A percentile compares a stretch with the other conserved stretches of the same genome.
Conservation (phyloP, 2,329 filamentous ascomycete species). For the Salinomyces thailandicus region DNA sequence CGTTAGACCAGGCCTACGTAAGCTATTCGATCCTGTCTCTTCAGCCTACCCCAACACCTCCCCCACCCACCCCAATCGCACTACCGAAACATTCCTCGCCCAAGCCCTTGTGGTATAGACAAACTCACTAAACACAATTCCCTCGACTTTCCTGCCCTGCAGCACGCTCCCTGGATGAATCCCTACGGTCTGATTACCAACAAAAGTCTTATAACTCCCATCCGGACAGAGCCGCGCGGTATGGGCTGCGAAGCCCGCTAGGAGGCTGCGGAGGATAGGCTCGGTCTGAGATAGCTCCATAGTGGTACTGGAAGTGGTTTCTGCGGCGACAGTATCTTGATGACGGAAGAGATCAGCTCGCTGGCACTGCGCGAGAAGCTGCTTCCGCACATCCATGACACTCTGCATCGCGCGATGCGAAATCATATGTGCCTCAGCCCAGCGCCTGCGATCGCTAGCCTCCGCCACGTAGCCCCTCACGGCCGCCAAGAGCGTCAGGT, state of each 20-base stretch:
- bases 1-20: too few relatives aligned
- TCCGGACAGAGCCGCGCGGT: conserved; percentile 51
- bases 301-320: neutral
- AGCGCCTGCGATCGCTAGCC: conserved; percentile 47
- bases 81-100: conserved; percentile 50
- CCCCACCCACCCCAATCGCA: conserved; percentile 53
- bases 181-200: conserved; percentile 51
- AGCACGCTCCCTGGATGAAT: conserved; percentile 54
- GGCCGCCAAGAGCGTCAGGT: conserved; percentile 51
- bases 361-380: conserved; percentile 47
- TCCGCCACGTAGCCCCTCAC: conserved; percentile 51
- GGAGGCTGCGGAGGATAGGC: conserved; percentile 47
- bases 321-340: conserved; percentile 11
- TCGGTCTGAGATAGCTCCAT: conserved; percentile 35
- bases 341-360: conserved; percentile 27
- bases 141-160: conserved; percentile 50
- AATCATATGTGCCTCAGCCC: conserved; percentile 49
- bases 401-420: conserved; percentile 55
- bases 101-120: conserved; percentile 56
- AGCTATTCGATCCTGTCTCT: too few relatives aligned
- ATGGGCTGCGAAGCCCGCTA: conserved; percentile 50
- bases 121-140: conserved; percentile 55
- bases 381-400: conserved; percentile 55
- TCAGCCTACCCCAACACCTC: conserved; percentile 39
- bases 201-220: conserved; percentile 50